Percentiles rank a stretch among this genome's conserved stretches.
These are phyloP conservation scores for Sarocladium kiliense DNA, from an alignment of 2,329 filamentous ascomycete species.

Conservation along the genomic window DNA sequence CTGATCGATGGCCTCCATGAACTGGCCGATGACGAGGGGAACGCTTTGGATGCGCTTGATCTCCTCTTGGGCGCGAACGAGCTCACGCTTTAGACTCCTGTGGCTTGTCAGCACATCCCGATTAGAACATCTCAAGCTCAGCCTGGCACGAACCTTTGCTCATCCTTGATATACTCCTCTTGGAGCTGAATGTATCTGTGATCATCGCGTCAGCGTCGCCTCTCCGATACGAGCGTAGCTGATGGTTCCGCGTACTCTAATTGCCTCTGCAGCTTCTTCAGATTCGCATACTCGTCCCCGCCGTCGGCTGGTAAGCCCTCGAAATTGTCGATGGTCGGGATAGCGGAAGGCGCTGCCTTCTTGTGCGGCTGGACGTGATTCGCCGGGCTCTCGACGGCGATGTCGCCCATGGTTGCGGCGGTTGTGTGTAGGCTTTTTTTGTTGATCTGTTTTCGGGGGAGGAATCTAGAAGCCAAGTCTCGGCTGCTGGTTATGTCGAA, in stretches of 20 bases:
- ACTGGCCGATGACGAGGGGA: constrained; percentile 95
- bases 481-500: not conserved
- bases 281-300: constrained; percentile 86
- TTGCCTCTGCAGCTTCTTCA: constrained; percentile 96
- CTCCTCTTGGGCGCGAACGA: constrained; percentile 96
- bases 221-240: not conserved
- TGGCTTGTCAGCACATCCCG: constrained; percentile 16
- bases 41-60: constrained; percentile 99
- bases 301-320: constrained; percentile 78
- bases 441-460: too few relatives aligned
- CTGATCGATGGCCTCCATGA: constrained; percentile 99
- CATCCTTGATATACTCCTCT: constrained; percentile 99
- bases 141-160: constrained; percentile 64
- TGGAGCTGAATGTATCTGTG: constrained; percentile 87
- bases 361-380: constrained; percentile 72
- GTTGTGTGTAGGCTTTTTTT: too few relatives aligned
- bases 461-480: too few relatives aligned
- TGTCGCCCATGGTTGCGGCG: constrained; percentile 66
- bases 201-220: constrained; percentile 17
- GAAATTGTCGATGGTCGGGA: constrained; percentile 85
- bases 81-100: constrained; percentile 92
- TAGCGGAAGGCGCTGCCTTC: constrained; percentile 72
- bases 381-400: constrained; percentile 75
- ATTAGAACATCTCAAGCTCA: not conserved
- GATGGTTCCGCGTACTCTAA: constrained; percentile 64